Conservation (phyloP, 2,329 filamentous ascomycete genomes). For the Beauveria scarabaeidicola region DNA sequence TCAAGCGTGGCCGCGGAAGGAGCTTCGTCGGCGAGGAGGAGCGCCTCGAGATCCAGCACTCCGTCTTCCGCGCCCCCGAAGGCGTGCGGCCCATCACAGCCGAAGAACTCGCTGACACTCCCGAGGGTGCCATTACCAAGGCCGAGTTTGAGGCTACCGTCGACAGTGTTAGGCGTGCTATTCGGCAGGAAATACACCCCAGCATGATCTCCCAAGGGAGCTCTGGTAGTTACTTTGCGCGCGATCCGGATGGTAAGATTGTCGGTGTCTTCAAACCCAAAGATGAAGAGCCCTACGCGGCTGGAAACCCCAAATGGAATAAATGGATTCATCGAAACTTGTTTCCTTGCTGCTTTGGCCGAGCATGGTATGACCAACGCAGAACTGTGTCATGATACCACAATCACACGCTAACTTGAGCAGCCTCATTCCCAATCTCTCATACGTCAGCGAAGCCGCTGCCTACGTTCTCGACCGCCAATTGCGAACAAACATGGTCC, state of each 20-base stretch:
- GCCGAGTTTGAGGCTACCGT: slow-evolving; percentile 80
- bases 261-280: slow-evolving; percentile 99
- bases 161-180: slow-evolving; percentile 82
- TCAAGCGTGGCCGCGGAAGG: slow-evolving; percentile 76
- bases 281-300: slow-evolving; percentile 96
- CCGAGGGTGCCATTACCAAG: slow-evolving; percentile 63
- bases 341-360: slow-evolving; percentile 93
- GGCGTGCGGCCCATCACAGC: slow-evolving; percentile 72
- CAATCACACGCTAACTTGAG: slow-evolving; percentile 11
- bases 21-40: slow-evolving; percentile 69
- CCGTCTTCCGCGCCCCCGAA: slow-evolving; percentile 89
- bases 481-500: slow-evolving; percentile 82
- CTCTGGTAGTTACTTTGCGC: slow-evolving; percentile 95
- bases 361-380: slow-evolving; percentile 61
- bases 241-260: slow-evolving; percentile 84
- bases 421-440: slow-evolving; percentile 88
- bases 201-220: slow-evolving; percentile 96
- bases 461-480: slow-evolving; percentile 92
- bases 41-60: slow-evolving; percentile 90
- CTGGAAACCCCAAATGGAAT: slow-evolving; percentile 96
- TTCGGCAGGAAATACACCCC: slow-evolving; percentile 83
- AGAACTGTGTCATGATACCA: background rate
- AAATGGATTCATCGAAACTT: slow-evolving; percentile 99
- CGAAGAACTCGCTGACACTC: slow-evolving; percentile 58
- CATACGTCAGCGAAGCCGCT: slow-evolving; percentile 94